Evolutionary conservation across 1,284 basidiomycete species (phyloP), one percentile per base, ranked within the genome.

Genomic region (Moesziomyces parantarcticus): DNA sequence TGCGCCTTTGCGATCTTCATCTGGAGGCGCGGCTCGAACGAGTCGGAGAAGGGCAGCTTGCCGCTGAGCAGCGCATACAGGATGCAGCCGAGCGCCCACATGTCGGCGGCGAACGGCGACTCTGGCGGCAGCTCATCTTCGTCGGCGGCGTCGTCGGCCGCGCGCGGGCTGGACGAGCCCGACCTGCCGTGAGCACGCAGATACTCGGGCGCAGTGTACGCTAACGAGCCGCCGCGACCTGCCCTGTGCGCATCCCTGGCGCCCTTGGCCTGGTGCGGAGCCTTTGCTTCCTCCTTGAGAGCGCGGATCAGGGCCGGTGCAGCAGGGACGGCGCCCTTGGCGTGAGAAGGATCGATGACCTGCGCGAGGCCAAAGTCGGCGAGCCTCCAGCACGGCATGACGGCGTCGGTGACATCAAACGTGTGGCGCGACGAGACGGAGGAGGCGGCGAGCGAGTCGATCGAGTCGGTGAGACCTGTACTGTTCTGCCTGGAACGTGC

Each of bases 301-400:
- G 70, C 64, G n/a, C 70, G 59, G 16, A 64, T 47, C 9, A 73
- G 49, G 18, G 59, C 60, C 9, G 70, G 40, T 42, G 64, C 46
- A 13, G 53, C 57, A 10, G 50, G 16, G 5, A 41, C 41, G 26
- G 52, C 54, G 11, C 41, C 22, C 42, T 55, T 61, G 41, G 41
- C 36, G 5, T 64, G 54, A 2, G 16, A 20, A 6, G 52, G 55
- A 21, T 63, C 59, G 22, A 73, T 32, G 20, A 50, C 39, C 41
- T 63, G 63, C 25, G 92, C 87, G 85, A 94, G 88, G 51, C 93
- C 93, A 85, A 95, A 95, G 84, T 95, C 93, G 46, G 87, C 87
- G 40, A 95, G 53, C 25, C 81, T 72, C 83, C 83, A 84, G 49
- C 66, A 73, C 9, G 74, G 71, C 73, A 71, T 73, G 73, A 86